Evolutionary conservation across 208 protist genomes (phyloP).

Genomic region (Balamuthia mandrillaris): DNA sequence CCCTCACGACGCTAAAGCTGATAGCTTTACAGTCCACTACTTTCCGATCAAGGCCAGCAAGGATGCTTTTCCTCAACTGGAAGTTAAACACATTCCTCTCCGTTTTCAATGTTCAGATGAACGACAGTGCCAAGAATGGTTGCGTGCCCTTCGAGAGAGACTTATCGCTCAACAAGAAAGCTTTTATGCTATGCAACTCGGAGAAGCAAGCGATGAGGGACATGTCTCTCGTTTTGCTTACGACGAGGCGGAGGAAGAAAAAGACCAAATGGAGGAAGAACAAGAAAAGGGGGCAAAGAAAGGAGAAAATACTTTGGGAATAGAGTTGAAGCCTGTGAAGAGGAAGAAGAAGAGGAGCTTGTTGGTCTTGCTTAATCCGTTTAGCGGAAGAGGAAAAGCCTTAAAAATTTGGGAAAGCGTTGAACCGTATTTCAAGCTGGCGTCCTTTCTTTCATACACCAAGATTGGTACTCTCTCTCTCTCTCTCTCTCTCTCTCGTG

Average conservation of each 20-base stretch:
- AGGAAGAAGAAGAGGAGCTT: background rate
- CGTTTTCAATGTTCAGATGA: too few relatives aligned
- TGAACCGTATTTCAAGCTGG: background rate
- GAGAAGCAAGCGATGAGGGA: background rate
- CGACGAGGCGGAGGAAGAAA: background rate
- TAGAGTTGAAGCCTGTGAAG: background rate
- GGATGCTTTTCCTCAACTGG: too few relatives aligned
- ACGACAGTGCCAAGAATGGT: too few relatives aligned
- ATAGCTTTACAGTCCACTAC: background rate
- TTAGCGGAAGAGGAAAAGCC: background rate
- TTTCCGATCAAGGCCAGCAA: too few relatives aligned
- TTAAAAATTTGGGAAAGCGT: slow-evolving; percentile 2
- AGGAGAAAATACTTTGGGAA: too few relatives aligned
- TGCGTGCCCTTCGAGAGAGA: too few relatives aligned
- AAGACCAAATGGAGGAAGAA: too few relatives aligned
- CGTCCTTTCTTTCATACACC: background rate
- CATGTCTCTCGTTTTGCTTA: background rate
- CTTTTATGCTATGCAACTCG: background rate
- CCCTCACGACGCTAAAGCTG: background rate
- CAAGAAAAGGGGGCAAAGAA: too few relatives aligned
- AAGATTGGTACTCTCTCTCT: background rate
- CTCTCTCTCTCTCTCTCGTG: background rate
- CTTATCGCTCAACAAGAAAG: background rate
- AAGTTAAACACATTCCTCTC: too few relatives aligned
- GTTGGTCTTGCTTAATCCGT: slow-evolving; percentile 11